phyloP scores from a whole-genome alignment of 192 early-diverging fungal genomes.

The Ambispora gerdemannii region DNA sequence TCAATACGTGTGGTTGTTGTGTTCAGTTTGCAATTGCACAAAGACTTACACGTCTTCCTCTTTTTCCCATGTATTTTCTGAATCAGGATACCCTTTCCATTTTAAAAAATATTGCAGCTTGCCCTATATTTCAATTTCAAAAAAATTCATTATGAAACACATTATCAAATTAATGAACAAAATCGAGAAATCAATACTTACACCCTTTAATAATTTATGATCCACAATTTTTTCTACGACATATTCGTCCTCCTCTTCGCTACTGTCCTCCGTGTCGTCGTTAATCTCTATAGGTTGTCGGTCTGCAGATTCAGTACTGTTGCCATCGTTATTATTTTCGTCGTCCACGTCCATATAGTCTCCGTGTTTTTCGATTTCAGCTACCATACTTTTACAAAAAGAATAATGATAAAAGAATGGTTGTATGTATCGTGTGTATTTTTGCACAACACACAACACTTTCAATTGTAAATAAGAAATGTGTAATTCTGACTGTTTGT shows the following conservation, averaged over 20 bases:
- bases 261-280: not conserved
- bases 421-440: no score
- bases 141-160: not conserved
- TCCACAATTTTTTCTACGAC: slow-evolving; percentile 3
- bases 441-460: no score
- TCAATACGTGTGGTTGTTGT: not conserved
- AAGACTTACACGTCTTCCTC: slow-evolving; percentile 47
- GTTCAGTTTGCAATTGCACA: not conserved
- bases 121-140: not conserved
- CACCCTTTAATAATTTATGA: not conserved
- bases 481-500: no score
- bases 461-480: no score
- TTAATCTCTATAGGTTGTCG: not conserved
- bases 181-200: not conserved
- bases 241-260: not conserved
- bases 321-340: not conserved
- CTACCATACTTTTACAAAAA: no score
- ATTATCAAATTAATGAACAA: not conserved
- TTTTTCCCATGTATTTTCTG: slow-evolving; percentile 55
- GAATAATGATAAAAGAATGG: no score
- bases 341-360: not conserved
- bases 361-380: not conserved
- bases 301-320: no score
- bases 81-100: slow-evolving; percentile 50
- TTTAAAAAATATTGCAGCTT: slow-evolving; percentile 43